These are phyloP conservation scores for Cantharellus cinnabarinus DNA, from an alignment of 768 basidiomycete genomes.

Conservation along the genomic window DNA sequence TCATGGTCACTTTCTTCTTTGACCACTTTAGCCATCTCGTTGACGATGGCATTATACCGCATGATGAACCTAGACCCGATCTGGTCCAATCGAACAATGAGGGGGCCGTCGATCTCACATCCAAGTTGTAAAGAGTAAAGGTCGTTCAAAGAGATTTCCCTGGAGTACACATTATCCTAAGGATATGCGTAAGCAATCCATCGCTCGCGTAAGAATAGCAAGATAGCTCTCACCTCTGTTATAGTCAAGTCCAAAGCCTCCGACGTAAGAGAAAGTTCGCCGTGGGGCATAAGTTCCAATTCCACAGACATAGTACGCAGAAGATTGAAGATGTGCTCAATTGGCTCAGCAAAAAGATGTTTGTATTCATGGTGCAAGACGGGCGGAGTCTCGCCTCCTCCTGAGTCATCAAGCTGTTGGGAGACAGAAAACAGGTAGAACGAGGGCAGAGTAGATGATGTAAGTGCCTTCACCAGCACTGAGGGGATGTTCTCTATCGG, in stretches of 20 bases:
- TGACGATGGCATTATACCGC: constrained; percentile 4
- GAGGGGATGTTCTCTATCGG: background rate
- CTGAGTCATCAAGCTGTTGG: background rate
- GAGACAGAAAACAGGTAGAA: background rate
- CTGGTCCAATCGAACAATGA: constrained; percentile 4
- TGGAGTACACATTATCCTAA: constrained; percentile 6
- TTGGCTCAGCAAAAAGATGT: constrained; percentile 1
- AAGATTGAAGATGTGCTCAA: background rate
- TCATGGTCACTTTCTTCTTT: background rate
- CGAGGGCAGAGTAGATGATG: background rate
- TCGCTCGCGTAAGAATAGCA: background rate
- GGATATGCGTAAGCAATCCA: background rate
- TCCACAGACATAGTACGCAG: background rate
- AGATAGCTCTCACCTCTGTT: constrained; percentile 1
- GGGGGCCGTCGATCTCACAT: constrained; percentile 2
- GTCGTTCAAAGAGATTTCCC: constrained; percentile 5
- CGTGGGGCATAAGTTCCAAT: background rate
- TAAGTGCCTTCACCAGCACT: background rate
- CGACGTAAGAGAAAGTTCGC: constrained; percentile 1
- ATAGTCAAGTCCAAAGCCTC: constrained; percentile 1
- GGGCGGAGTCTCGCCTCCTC: background rate
- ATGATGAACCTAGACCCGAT: constrained; percentile 3
- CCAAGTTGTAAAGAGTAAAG: constrained; percentile 3
- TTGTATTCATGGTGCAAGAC: constrained; percentile 1
- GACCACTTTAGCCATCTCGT: constrained; percentile 1